Conservation (phyloP, 495 filamentous ascomycete species). For the Zalerion maritima region DNA sequence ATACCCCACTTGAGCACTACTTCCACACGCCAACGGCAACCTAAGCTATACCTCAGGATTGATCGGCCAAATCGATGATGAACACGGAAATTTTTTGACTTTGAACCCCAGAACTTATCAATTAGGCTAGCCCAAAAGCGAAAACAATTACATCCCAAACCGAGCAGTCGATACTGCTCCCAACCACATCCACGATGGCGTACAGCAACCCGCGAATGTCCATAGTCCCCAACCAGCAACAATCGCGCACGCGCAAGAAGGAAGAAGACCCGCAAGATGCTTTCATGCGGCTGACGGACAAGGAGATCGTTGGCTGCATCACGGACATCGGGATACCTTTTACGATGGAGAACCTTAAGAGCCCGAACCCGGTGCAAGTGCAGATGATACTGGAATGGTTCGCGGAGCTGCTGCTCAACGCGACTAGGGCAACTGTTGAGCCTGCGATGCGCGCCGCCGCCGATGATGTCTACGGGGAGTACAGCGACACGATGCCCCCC, state of each 20-base stretch:
- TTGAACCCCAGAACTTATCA: too few relatives aligned
- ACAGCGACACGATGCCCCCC: slow-evolving; percentile 61
- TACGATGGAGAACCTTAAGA: slow-evolving; percentile 74
- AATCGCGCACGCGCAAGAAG: slow-evolving; percentile 48
- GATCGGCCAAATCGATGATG: too few relatives aligned
- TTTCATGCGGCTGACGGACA: slow-evolving; percentile 74
- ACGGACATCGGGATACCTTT: slow-evolving; percentile 89
- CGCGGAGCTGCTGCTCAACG: slow-evolving; percentile 81
- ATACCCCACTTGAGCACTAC: too few relatives aligned
- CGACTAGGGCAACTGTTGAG: slow-evolving; percentile 77
- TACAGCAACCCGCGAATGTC: slow-evolving; percentile 78
- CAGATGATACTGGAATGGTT: slow-evolving; percentile 98
- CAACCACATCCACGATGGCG: slow-evolving; percentile 34
- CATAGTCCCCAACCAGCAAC: slow-evolving; percentile 44
- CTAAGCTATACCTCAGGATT: too few relatives aligned
- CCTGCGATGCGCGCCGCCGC: slow-evolving; percentile 85
- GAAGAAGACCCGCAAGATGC: slow-evolving; percentile 73
- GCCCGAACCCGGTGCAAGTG: slow-evolving; percentile 82
- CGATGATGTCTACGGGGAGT: slow-evolving; percentile 67
- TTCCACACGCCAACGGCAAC: too few relatives aligned
- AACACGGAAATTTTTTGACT: too few relatives aligned
- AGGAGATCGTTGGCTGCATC: slow-evolving; percentile 91
- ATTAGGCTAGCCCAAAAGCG: slow-evolving; percentile 1
- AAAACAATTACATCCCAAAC: too few relatives aligned
- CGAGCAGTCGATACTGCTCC: too few relatives aligned